Evolutionary conservation across 345 rosid genomes (phyloP).

Genomic region (Toxicodendron radicans): DNA sequence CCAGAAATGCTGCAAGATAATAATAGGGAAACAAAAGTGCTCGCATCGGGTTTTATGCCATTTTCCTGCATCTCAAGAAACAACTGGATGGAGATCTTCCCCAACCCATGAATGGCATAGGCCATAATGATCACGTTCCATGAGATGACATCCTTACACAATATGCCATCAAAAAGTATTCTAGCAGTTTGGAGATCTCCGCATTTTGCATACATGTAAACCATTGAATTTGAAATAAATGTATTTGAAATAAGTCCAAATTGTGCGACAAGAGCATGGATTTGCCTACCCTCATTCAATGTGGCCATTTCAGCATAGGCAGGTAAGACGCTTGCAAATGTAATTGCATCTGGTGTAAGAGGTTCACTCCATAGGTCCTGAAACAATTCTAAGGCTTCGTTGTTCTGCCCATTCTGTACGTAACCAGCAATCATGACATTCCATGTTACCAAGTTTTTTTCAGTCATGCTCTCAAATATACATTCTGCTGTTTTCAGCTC

Average conservation of each 20-base stretch:
- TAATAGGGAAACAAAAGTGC: conserved; percentile 67
- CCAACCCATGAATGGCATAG: conserved; percentile 67
- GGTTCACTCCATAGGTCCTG: conserved; percentile 38
- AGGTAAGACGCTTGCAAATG: conserved; percentile 61
- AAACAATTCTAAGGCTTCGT: conserved; percentile 56
- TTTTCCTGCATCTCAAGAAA: conserved; percentile 51
- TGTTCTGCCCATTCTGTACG: conserved; percentile 46
- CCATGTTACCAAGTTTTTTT: conserved; percentile 66
- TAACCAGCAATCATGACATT: conserved; percentile 65
- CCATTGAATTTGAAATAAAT: conserved; percentile 55
- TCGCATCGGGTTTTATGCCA: conserved; percentile 54
- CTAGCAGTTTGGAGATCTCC: conserved; percentile 68
- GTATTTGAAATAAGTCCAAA: conserved; percentile 37
- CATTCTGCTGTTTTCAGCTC: conserved; percentile 42
- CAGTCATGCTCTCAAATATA: conserved; percentile 44
- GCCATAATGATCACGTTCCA: conserved; percentile 86
- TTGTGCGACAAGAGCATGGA: conserved; percentile 54
- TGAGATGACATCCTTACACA: conserved; percentile 54
- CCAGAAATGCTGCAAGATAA: conserved; percentile 77
- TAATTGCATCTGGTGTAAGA: conserved; percentile 53
- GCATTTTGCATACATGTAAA: conserved; percentile 68
- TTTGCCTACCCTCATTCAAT: conserved; percentile 48
- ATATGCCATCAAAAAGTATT: conserved; percentile 43
- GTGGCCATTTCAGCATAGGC: conserved; percentile 63
- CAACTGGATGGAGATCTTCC: conserved; percentile 42